Percentiles rank a stretch among this genome's conserved stretches.
Conservation (phyloP, 192 early-diverging fungal genomes). For the Umbelopsis vinacea region DNA sequence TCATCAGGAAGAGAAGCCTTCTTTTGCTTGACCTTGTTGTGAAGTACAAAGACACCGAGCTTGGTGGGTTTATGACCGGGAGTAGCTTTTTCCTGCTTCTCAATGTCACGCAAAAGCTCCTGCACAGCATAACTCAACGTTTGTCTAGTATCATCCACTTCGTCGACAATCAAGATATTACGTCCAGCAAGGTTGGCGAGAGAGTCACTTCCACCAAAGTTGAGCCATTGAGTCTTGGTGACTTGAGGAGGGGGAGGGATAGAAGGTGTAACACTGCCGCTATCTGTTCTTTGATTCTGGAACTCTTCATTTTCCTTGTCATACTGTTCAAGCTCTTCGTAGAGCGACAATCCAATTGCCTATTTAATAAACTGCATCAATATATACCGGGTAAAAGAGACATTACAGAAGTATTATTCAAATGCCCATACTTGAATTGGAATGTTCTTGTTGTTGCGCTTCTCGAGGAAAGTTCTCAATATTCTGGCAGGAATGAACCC, state of each 20-base stretch:
- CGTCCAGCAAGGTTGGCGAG: slow-evolving; percentile 68
- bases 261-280: slow-evolving; percentile 7
- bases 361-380: background rate
- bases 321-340: slow-evolving; percentile 65
- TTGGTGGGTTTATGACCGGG: slow-evolving; percentile 45
- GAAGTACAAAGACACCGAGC: slow-evolving; percentile 77
- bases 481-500: slow-evolving; percentile 80
- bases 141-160: slow-evolving; percentile 78
- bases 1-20: slow-evolving; percentile 59
- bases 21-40: slow-evolving; percentile 82
- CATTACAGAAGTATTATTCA: too few relatives aligned
- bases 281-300: slow-evolving; percentile 4
- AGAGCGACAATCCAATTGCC: slow-evolving; percentile 75
- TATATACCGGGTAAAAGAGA: too few relatives aligned
- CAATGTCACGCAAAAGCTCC: slow-evolving; percentile 73
- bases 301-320: slow-evolving; percentile 45
- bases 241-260: slow-evolving; percentile 57
- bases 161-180: slow-evolving; percentile 78
- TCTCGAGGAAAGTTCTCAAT: slow-evolving; percentile 75
- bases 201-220: slow-evolving; percentile 68
- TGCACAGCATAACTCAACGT: slow-evolving; percentile 75
- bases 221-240: slow-evolving; percentile 83
- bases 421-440: slow-evolving; percentile 59
- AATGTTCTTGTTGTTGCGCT: slow-evolving; percentile 69
- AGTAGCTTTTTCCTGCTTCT: slow-evolving; percentile 32